These are phyloP conservation scores for Penicillium sp. DNA, from an alignment of 2,329 filamentous ascomycete species.

Conservation along the genomic window DNA sequence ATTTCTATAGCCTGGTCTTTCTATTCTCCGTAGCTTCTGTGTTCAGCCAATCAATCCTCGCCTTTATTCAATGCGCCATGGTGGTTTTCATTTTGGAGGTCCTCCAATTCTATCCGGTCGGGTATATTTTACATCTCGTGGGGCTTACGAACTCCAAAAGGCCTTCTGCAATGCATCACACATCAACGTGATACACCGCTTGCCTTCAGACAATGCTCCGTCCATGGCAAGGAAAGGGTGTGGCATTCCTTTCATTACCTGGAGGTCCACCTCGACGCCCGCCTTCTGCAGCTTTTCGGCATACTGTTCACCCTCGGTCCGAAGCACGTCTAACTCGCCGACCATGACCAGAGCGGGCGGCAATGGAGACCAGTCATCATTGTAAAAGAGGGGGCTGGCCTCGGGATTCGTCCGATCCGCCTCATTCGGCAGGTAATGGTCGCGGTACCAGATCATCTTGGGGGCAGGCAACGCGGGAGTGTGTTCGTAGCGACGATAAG, in stretches of 20 bases:
- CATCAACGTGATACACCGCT: constrained; percentile 50
- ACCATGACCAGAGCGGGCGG: constrained; percentile 55
- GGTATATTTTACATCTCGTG: not conserved
- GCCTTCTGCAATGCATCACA: constrained; percentile 37
- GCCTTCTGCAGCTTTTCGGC: constrained; percentile 48
- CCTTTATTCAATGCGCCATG: not conserved
- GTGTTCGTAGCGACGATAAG: constrained; percentile 53
- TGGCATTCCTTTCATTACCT: constrained; percentile 55
- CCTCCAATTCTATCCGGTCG: not conserved
- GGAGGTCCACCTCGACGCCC: constrained; percentile 50
- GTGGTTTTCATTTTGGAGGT: not conserved
- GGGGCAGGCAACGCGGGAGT: constrained; percentile 53
- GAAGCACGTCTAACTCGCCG: constrained; percentile 57
- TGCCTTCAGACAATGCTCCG: constrained; percentile 52
- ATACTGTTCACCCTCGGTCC: constrained; percentile 55
- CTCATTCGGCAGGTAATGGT: constrained; percentile 54
- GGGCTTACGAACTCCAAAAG: constrained; percentile 31
- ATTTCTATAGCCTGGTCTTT: no score
- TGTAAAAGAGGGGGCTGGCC: constrained; percentile 55
- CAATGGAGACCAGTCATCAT: constrained; percentile 50
- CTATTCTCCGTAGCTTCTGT: no score
- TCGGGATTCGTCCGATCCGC: constrained; percentile 51
- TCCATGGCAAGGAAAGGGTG: constrained; percentile 62
- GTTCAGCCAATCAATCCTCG: no score
- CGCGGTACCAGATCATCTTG: constrained; percentile 63